Base-by-base conservation (phyloP, 768 basidiomycete genomes). In the Suillus occidentalis region DNA sequence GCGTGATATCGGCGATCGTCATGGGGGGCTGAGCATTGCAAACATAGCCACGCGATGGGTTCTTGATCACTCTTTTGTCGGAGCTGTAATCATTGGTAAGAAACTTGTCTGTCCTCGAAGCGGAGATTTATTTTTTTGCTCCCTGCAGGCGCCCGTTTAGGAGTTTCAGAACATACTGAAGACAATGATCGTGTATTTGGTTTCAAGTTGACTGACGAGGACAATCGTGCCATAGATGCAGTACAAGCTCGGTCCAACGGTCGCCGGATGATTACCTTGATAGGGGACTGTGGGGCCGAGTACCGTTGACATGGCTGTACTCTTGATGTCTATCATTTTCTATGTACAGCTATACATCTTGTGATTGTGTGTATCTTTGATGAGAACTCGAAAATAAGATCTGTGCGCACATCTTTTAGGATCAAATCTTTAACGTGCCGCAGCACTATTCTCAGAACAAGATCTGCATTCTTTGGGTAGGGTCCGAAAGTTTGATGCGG, bases 231-330 rank as follows among this genome's bases (percentile, higher is more conserved):
- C n/a, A 90, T 94, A 67, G 88, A 90, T 64, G 77, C 74, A 2
- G 85, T 94, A 31, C 76, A 93, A 14, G 78, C 73, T 4, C 82
- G 79, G 50, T 91, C 89, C n/a, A 84, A 86, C 43, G 85, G 88
- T 4, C 77, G 85, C 50, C 81, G 72, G 28, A 81, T 93, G 73
- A 89, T 91, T 62, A 83, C 80, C 6, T 81, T 81, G 34, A 88
- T 94, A 65, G 92, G 92, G 12, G 92, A 94, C 74, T 94, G 92
- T 73, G 92, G 92, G 45, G 87, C 89, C 6, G 92, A 94, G 78
- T 94, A 94, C 77, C 88, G 92, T 37, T 87, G 73, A 75, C 31
- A 50, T 25, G 52, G 47, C 62, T 56, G 50, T 60, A 62, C 61
- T n/a, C 36, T 43, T 42, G 28, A 39, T 28, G 64, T 12, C 52